Evolutionary conservation across 257 asterid genomes (phyloP).

Genomic region (Primulina eburnea): DNA sequence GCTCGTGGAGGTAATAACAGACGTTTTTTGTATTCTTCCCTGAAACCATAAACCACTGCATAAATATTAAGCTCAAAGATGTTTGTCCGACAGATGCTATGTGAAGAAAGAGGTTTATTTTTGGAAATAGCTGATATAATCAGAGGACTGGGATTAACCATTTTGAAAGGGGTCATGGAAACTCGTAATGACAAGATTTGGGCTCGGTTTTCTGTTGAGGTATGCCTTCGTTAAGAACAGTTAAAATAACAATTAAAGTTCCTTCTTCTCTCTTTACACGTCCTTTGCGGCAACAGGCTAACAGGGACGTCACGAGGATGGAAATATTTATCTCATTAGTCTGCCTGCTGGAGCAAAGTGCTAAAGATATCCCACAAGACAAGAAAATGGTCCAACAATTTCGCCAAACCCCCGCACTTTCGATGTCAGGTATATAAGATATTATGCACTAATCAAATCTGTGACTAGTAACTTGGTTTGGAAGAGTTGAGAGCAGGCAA

Average conservation of each 20-base stretch:
- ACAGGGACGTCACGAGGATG: constrained; percentile 88
- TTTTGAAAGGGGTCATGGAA: constrained; percentile 77
- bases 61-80: neutral
- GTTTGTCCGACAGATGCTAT: constrained; percentile 56
- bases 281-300: constrained; percentile 50
- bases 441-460: neutral
- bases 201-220: constrained; percentile 85
- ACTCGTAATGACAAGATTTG: constrained; percentile 62
- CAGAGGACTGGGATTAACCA: constrained; percentile 72
- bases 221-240: constrained; percentile 17
- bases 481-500: neutral
- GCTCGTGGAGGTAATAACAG: constrained; percentile 66
- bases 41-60: neutral
- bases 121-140: constrained; percentile 74
- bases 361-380: constrained; percentile 41
- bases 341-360: constrained; percentile 69
- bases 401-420: constrained; percentile 42
- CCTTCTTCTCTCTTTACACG: neutral
- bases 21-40: constrained; percentile 6
- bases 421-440: constrained; percentile 44
- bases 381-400: constrained; percentile 42
- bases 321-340: constrained; percentile 79
- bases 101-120: constrained; percentile 70
- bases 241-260: neutral
- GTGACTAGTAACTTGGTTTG: neutral